These are phyloP conservation scores for Metschnikowia noctiluminum DNA, from an alignment of 805 yeast genomes.

Conservation along the genomic window DNA sequence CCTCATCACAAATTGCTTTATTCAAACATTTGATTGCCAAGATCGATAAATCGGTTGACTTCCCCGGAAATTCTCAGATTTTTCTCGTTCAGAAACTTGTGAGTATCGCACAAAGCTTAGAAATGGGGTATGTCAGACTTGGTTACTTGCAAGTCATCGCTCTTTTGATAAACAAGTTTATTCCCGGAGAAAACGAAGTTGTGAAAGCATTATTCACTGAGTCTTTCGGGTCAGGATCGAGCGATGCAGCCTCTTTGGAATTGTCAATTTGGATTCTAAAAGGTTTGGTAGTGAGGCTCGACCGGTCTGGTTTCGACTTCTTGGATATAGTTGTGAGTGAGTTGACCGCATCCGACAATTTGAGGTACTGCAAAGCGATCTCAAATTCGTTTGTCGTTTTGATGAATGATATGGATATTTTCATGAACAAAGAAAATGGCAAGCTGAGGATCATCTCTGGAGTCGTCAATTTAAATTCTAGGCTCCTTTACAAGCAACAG, in stretches of 20 bases:
- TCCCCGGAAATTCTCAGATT: constrained; percentile 12
- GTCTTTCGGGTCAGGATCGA: constrained; percentile 3
- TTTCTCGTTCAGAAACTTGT: constrained; percentile 23
- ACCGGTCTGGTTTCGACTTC: constrained; percentile 29
- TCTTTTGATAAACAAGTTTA: constrained; percentile 48
- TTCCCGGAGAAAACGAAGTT: constrained; percentile 11
- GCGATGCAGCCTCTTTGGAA: constrained; percentile 40
- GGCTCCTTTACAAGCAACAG: constrained; percentile 76
- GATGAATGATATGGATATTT: constrained; percentile 62
- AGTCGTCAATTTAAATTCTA: constrained; percentile 55
- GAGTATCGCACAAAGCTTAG: constrained; percentile 27
- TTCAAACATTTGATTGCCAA: constrained; percentile 47
- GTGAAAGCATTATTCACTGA: constrained; percentile 2
- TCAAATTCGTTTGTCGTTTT: constrained; percentile 62
- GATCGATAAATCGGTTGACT: constrained; percentile 39
- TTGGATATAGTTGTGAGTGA: constrained; percentile 20
- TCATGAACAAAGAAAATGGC: constrained; percentile 41
- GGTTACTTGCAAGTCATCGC: constrained; percentile 56
- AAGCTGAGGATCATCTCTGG: constrained; percentile 35
- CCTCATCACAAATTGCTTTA: constrained; percentile 33
- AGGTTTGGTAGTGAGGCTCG: constrained; percentile 61
- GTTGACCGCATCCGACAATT: constrained; percentile 31
- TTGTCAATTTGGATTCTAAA: constrained; percentile 66
- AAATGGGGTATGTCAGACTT: constrained; percentile 5
- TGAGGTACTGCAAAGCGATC: constrained; percentile 16